These are phyloP conservation scores for Urtica urens DNA, from an alignment of 306 rosid genomes.

Conservation along the genomic window DNA sequence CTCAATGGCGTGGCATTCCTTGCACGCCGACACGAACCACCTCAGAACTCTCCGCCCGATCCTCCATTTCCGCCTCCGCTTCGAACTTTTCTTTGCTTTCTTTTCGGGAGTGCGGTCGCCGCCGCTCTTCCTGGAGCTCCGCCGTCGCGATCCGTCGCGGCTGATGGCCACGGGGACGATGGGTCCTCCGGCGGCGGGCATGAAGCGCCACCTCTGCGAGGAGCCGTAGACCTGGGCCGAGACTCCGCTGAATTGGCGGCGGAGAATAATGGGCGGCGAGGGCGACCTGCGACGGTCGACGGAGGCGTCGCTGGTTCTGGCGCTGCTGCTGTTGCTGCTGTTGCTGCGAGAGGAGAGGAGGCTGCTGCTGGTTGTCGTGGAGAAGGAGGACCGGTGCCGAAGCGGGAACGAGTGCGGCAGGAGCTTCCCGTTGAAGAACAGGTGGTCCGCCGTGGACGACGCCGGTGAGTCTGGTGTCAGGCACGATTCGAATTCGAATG, in stretches of 20 bases:
- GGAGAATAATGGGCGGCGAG: constrained; percentile 17
- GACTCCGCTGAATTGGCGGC: constrained; percentile 13
- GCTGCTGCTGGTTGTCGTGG: constrained; percentile 56
- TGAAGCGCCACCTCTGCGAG: constrained; percentile 73
- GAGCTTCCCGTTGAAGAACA: constrained; percentile 79
- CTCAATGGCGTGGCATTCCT: constrained; percentile 66
- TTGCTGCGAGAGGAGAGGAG: constrained; percentile 58
- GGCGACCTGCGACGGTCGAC: constrained; percentile 31
- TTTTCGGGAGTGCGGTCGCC: neutral
- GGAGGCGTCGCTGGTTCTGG: constrained; percentile 55
- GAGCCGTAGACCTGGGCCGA: constrained; percentile 36
- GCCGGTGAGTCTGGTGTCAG: constrained; percentile 59
- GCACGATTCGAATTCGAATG: constrained; percentile 56
- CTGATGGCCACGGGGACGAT: constrained; percentile 28
- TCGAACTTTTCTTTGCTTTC: constrained; percentile 1
- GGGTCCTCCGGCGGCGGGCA: no score
- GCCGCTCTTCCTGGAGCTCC: constrained; percentile 9
- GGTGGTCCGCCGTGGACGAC: constrained; percentile 71
- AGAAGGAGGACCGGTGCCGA: constrained; percentile 22
- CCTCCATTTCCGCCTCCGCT: neutral
- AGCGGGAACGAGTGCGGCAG: constrained; percentile 68
- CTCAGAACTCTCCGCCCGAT: constrained; percentile 40
- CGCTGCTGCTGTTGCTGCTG: constrained; percentile 62
- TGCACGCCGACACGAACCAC: constrained; percentile 62
- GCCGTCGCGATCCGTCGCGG: constrained; percentile 41